Evolutionary conservation across 106 monocot genomes (phyloP).

Genomic region (Agapanthus africanus): DNA sequence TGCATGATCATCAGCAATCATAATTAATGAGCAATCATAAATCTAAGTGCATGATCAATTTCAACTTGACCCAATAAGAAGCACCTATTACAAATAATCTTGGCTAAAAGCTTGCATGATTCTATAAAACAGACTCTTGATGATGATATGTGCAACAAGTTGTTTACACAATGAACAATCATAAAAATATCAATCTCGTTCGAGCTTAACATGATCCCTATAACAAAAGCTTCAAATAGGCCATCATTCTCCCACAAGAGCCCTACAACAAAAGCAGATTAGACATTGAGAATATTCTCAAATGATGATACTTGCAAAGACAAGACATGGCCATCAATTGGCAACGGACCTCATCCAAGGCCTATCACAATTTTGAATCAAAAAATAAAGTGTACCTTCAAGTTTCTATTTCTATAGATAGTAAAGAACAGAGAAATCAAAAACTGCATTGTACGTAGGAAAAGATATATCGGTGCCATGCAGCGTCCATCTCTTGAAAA

Average conservation of each 20-base stretch:
- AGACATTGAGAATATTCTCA: slow-evolving; percentile 26
- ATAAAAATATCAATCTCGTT: not conserved
- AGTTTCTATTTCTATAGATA: too few species aligned
- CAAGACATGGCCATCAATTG: slow-evolving; percentile 10
- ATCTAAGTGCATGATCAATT: too few species aligned
- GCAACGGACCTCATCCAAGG: not conserved
- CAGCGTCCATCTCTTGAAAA: too few species aligned
- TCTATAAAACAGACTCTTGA: not conserved
- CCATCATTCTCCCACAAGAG: slow-evolving; percentile 4
- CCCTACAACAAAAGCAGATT: not conserved
- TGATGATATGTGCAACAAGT: not conserved
- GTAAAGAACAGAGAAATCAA: not conserved
- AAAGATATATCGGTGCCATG: not conserved
- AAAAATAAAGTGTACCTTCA: not conserved
- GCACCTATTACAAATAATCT: not conserved
- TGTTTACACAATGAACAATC: not conserved
- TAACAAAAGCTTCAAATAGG: not conserved
- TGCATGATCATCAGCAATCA: not conserved
- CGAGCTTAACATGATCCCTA: not conserved
- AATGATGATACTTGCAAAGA: slow-evolving; percentile 8
- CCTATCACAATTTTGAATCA: not conserved
- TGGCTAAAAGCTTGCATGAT: too few species aligned
- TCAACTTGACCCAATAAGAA: not conserved
- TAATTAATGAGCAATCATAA: not conserved
- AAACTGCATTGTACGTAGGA: not conserved